phyloP scores from a whole-genome alignment of 2,329 filamentous ascomycete species.

The Talaromyces islandicus region DNA sequence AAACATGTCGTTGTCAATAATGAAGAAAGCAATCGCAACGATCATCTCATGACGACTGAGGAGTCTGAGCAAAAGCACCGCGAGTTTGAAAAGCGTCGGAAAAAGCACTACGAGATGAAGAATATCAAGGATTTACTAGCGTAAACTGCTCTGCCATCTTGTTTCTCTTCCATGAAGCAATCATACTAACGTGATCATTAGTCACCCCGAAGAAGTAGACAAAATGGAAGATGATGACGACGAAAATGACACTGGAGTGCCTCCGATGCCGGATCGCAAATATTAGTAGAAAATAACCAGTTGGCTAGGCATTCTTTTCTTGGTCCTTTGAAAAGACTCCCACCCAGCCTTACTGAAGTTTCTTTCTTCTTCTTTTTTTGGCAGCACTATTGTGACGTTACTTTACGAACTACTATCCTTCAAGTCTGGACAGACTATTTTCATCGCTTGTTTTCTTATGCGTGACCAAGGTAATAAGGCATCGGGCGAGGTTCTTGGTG shows the following conservation, averaged over 20 bases:
- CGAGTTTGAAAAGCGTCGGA: slow-evolving; percentile 83
- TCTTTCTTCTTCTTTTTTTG: background rate
- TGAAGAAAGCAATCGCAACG: slow-evolving; percentile 28
- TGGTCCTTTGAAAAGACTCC: background rate
- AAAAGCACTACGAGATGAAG: slow-evolving; percentile 98
- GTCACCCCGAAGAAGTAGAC: slow-evolving; percentile 60
- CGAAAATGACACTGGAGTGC: slow-evolving; percentile 20
- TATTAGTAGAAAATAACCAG: background rate
- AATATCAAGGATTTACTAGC: slow-evolving; percentile 84
- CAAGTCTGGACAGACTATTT: background rate
- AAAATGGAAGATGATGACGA: slow-evolving; percentile 48
- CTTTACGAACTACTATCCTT: background rate
- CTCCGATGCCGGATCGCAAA: slow-evolving; percentile 10
- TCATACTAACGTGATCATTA: slow-evolving; percentile 13
- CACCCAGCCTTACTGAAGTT: background rate
- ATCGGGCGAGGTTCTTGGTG: background rate
- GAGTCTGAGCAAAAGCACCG: slow-evolving; percentile 88
- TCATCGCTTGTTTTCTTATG: background rate
- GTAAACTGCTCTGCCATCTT: slow-evolving; percentile 42
- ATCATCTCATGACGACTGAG: slow-evolving; percentile 50
- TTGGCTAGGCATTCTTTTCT: background rate
- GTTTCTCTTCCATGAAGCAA: background rate
- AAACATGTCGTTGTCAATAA: slow-evolving; percentile 77
- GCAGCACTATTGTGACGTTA: background rate
- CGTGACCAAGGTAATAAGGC: background rate